phyloP scores from a whole-genome alignment of 306 rosid genomes.

The Prunus padus region DNA sequence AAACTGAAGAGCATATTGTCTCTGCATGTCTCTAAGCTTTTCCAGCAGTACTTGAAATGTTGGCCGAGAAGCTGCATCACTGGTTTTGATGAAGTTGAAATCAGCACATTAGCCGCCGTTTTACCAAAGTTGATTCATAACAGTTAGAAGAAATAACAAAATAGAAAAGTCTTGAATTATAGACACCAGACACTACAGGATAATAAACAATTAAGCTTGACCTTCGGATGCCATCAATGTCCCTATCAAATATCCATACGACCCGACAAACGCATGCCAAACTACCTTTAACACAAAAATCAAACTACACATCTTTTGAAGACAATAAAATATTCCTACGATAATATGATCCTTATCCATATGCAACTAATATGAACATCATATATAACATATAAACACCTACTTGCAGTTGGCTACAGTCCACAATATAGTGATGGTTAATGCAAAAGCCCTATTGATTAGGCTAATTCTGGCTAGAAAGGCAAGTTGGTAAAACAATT shows the following conservation, averaged over 20 bases:
- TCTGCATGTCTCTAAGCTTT: slow-evolving; percentile 70
- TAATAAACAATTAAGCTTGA: background rate
- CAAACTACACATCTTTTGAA: background rate
- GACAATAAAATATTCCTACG: background rate
- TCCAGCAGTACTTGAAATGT: slow-evolving; percentile 83
- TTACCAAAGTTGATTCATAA: background rate
- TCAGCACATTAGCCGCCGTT: slow-evolving; percentile 2
- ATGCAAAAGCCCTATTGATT: too few species aligned
- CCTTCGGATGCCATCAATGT: background rate
- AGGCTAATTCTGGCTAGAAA: too few species aligned
- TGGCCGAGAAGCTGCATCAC: slow-evolving; percentile 79
- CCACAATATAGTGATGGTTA: too few species aligned
- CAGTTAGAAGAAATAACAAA: background rate
- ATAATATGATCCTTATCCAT: background rate
- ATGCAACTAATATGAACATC: too few species aligned
- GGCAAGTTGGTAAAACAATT: too few species aligned
- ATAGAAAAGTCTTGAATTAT: background rate
- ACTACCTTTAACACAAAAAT: background rate
- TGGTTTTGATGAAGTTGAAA: slow-evolving; percentile 38
- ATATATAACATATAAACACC: too few species aligned
- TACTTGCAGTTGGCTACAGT: too few species aligned
- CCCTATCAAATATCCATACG: too few species aligned
- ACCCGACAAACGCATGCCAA: background rate
- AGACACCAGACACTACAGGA: background rate
- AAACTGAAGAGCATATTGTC: slow-evolving; percentile 56